These are phyloP conservation scores for Rhodotorula taiwanensis DNA, from an alignment of 768 basidiomycete species.

Conservation along the genomic window DNA sequence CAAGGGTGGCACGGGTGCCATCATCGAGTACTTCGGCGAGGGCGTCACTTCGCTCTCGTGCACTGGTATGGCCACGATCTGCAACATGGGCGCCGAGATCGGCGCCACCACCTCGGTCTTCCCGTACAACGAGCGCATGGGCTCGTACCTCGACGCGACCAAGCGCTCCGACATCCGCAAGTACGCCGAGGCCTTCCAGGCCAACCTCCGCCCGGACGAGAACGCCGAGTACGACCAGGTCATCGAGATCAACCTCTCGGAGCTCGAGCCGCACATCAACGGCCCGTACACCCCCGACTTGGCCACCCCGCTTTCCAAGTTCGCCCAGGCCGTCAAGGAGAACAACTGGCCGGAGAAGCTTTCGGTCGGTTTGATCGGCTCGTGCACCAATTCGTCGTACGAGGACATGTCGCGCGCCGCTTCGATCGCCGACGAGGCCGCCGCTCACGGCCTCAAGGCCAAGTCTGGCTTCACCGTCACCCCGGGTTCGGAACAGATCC, in stretches of 20 bases:
- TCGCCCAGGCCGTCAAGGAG: constrained; percentile 80
- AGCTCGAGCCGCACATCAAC: constrained; percentile 98
- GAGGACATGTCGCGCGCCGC: constrained; percentile 99
- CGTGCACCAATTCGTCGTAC: constrained; percentile 99
- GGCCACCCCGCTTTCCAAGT: constrained; percentile 95
- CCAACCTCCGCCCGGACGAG: constrained; percentile 83
- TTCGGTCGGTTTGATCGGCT: constrained; percentile 95
- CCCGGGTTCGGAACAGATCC: constrained; percentile 95
- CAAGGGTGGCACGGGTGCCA: constrained; percentile 98
- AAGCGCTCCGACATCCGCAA: constrained; percentile 75
- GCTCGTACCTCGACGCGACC: constrained; percentile 87
- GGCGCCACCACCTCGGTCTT: constrained; percentile 98
- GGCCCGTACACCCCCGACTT: constrained; percentile 99
- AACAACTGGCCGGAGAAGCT: constrained; percentile 96
- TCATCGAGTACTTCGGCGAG: constrained; percentile 91
- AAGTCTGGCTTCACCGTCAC: constrained; percentile 98
- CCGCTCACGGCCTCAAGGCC: constrained; percentile 72
- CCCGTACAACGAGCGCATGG: constrained; percentile 97
- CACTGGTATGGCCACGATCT: constrained; percentile 99
- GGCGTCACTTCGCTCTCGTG: constrained; percentile 93
- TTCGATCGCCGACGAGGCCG: constrained; percentile 82
- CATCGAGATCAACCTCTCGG: constrained; percentile 91
- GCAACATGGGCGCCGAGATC: constrained; percentile 99
- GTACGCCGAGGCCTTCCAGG: constrained; percentile 79
- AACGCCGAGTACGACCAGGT: constrained; percentile 85